Conservation (phyloP, 345 rosid species). For the Pelargonium nanum region DNA sequence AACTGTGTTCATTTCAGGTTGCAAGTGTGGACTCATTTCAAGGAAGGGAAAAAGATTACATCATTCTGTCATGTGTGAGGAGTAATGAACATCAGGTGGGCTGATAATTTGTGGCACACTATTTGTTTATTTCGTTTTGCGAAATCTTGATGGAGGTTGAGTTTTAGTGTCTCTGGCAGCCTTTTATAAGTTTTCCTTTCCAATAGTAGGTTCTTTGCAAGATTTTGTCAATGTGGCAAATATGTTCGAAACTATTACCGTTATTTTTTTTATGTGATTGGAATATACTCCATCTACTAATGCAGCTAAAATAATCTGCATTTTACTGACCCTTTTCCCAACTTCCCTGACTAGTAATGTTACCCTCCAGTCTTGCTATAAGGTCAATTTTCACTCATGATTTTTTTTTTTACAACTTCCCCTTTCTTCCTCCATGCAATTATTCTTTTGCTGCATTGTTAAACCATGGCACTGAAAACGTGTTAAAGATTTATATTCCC, state of each 20-base stretch:
- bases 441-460: background rate
- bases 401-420: too few species aligned
- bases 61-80: constrained; percentile 95
- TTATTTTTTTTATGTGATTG: background rate
- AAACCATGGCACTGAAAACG: background rate
- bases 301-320: background rate
- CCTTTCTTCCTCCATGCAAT: background rate
- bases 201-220: too few species aligned
- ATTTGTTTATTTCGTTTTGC: background rate
- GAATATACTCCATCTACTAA: background rate
- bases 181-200: background rate
- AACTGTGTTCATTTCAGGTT: constrained; percentile 33
- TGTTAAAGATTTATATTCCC: background rate
- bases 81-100: constrained; percentile 99
- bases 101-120: constrained; percentile 8
- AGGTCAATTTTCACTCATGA: background rate
- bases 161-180: background rate
- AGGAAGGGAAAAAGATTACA: constrained; percentile 98
- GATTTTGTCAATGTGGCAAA: background rate
- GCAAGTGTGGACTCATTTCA: constrained; percentile 99
- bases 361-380: background rate
- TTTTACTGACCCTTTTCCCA: background rate
- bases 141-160: background rate
- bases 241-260: too few species aligned
- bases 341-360: background rate